Evolutionary conservation across 139 green algal genomes (phyloP).

Genomic region (Desmodesmus armatus): DNA sequence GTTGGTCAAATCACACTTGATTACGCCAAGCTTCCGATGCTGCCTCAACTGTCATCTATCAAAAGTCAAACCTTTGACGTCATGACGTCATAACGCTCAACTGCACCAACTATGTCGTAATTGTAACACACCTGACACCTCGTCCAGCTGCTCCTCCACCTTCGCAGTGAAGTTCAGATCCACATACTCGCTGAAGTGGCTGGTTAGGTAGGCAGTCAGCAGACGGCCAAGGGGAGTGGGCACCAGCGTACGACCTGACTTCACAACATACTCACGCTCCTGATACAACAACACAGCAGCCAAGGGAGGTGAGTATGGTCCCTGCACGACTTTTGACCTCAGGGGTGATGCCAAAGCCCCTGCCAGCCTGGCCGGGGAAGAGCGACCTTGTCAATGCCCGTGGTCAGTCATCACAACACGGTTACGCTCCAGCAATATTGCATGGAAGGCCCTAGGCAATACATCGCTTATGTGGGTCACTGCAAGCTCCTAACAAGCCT

Average conservation of each 20-base stretch:
- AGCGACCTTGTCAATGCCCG: too few relatives aligned
- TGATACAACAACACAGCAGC: too few relatives aligned
- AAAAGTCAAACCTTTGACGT: not conserved
- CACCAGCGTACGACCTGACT: constrained; percentile 65
- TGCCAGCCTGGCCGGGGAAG: too few relatives aligned
- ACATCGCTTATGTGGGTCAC: too few relatives aligned
- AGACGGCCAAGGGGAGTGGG: constrained; percentile 73
- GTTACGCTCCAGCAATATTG: too few relatives aligned
- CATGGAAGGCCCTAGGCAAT: too few relatives aligned
- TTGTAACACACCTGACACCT: constrained; percentile 60
- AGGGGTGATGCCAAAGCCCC: too few relatives aligned
- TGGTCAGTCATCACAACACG: too few relatives aligned
- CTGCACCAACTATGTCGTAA: not conserved
- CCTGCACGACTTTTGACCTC: too few relatives aligned
- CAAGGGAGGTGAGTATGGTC: too few relatives aligned
- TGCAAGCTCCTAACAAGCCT: too few relatives aligned
- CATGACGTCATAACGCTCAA: not conserved
- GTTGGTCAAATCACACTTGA: not conserved
- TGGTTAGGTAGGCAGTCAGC: constrained; percentile 80
- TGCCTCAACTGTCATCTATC: not conserved
- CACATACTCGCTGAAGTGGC: constrained; percentile 83
- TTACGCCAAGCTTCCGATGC: not conserved
- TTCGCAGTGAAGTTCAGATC: constrained; percentile 84
- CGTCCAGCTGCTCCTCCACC: constrained; percentile 76
- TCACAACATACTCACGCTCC: constrained; percentile 74